Evolutionary conservation across 768 basidiomycete genomes (phyloP).

Genomic region (Lentinula detonsa): DNA sequence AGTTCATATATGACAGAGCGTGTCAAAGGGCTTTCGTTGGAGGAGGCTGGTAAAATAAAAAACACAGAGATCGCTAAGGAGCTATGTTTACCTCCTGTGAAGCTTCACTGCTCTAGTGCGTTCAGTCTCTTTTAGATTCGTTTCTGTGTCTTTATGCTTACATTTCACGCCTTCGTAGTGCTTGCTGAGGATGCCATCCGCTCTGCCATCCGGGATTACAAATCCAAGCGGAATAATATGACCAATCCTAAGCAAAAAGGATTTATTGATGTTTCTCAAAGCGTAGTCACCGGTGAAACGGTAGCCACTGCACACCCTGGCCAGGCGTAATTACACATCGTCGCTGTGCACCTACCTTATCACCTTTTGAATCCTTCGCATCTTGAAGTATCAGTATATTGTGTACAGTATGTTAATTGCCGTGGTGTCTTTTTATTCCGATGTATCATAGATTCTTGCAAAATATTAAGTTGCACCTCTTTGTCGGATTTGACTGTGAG

Average conservation of each 20-base stretch:
- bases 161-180: constrained; percentile 44
- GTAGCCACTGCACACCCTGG: constrained; percentile 45
- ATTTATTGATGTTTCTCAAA: constrained; percentile 67
- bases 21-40: constrained; percentile 89
- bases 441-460: background rate
- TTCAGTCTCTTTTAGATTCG: constrained; percentile 13
- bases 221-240: constrained; percentile 65
- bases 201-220: constrained; percentile 95
- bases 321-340: constrained; percentile 18
- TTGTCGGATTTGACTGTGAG: background rate
- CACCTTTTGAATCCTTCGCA: background rate
- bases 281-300: constrained; percentile 45
- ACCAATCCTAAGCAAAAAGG: constrained; percentile 49
- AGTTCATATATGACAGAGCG: constrained; percentile 99
- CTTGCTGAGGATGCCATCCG: constrained; percentile 98
- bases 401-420: background rate
- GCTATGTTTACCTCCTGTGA: constrained; percentile 90
- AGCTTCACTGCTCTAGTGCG: constrained; percentile 90
- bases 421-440: background rate
- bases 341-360: background rate
- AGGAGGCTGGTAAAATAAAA: constrained; percentile 93
- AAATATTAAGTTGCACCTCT: background rate
- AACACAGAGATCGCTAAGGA: constrained; percentile 99
- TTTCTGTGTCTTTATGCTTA: background rate
- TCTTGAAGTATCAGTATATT: background rate